Evolutionary conservation across 176 grass and related monocot species (phyloP).

Genomic region (Aechmea fasciata): DNA sequence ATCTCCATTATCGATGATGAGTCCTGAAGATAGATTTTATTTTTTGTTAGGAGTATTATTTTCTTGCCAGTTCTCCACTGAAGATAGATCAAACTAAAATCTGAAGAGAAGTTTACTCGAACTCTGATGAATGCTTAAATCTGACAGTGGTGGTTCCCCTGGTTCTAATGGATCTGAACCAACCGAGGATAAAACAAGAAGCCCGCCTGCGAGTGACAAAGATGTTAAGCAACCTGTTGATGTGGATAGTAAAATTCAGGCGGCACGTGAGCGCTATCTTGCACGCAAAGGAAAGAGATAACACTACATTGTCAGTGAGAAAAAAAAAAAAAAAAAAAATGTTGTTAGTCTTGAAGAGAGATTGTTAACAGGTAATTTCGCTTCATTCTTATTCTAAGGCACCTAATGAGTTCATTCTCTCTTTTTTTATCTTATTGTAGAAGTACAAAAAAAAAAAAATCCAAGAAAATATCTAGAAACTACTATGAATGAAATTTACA

Average conservation of each 20-base stretch:
- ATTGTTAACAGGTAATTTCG: not conserved
- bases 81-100: conserved; percentile 1
- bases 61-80: conserved; percentile 2
- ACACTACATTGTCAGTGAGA: not conserved
- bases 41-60: not conserved
- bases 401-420: too few species aligned
- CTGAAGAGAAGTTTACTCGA: not conserved
- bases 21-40: not conserved
- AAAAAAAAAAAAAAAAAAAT: not conserved
- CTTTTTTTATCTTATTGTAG: too few species aligned
- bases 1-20: not conserved
- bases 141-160: conserved; percentile 49
- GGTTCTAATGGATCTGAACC: conserved; percentile 14
- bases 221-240: conserved; percentile 41
- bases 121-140: conserved; percentile 19
- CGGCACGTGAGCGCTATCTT: conserved; percentile 78
- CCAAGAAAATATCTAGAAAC: too few species aligned
- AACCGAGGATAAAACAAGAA: conserved; percentile 12
- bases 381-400: not conserved
- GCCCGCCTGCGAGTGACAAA: conserved; percentile 1
- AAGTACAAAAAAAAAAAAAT: too few species aligned
- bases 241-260: conserved; percentile 81
- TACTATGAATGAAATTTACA: too few species aligned
- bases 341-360: not conserved
- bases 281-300: conserved; percentile 75